Evolutionary conservation across 371 early-diverging fungal species (phyloP).

Genomic region (Rhizomucor pusillus): DNA sequence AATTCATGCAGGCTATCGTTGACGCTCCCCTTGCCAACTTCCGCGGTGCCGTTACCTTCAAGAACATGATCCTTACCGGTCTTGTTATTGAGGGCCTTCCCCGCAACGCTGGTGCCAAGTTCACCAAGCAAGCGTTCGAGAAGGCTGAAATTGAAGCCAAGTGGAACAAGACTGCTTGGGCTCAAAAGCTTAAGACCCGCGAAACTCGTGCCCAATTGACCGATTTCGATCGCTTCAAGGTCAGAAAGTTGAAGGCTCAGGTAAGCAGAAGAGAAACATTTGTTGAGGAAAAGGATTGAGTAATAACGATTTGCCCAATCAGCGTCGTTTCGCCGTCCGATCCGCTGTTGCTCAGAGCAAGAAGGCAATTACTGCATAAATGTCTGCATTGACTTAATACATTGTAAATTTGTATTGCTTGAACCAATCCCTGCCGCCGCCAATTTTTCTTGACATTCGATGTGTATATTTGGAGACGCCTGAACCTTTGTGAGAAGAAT

Average conservation of each 20-base stretch:
- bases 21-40: conserved; percentile 95
- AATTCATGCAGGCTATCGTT: conserved; percentile 72
- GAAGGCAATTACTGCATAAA: conserved; percentile 14
- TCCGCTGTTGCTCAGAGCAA: conserved; percentile 39
- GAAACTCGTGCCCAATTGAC: conserved; percentile 72
- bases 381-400: too few relatives aligned
- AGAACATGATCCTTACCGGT: conserved; percentile 87
- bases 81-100: conserved; percentile 83
- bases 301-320: conserved; percentile 3
- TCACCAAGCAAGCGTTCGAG: conserved; percentile 81
- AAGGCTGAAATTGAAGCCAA: conserved; percentile 74
- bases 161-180: conserved; percentile 91
- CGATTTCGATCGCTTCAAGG: conserved; percentile 98
- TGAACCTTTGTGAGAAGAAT: too few relatives aligned
- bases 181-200: conserved; percentile 88
- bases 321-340: conserved; percentile 44
- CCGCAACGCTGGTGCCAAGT: conserved; percentile 75
- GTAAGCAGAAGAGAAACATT: conserved; percentile 27
- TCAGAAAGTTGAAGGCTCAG: conserved; percentile 80
- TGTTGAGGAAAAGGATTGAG: background rate
- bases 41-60: conserved; percentile 86
- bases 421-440: too few relatives aligned
- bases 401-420: too few relatives aligned
- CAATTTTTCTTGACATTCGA: too few relatives aligned
- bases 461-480: too few relatives aligned